phyloP scores from a whole-genome alignment of 1,139 yeast species.

The Hansenula lynferdii region DNA sequence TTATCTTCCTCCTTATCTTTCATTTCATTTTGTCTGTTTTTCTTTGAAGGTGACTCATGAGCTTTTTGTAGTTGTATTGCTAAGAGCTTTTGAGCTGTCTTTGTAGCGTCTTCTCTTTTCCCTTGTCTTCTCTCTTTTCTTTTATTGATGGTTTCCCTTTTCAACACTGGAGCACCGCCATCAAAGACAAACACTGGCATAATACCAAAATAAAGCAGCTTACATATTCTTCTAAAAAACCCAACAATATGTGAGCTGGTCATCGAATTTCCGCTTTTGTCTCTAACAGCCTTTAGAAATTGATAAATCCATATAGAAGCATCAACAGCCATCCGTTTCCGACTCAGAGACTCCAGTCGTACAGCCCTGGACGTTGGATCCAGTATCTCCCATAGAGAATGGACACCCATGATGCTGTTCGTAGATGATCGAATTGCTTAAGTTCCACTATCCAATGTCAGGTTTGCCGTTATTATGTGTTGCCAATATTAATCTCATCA shows the following conservation, averaged over 20 bases:
- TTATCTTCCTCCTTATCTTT: constrained; percentile 7
- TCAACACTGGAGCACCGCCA: constrained; percentile 91
- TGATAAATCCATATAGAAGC: constrained; percentile 99
- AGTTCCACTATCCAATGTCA: not conserved
- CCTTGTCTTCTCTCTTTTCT: constrained; percentile 75
- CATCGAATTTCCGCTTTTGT: constrained; percentile 73
- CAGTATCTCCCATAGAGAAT: constrained; percentile 87
- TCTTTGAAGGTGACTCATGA: constrained; percentile 25
- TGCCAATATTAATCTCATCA: not conserved
- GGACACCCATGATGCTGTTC: constrained; percentile 76
- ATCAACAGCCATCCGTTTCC: constrained; percentile 85
- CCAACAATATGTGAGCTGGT: constrained; percentile 88
- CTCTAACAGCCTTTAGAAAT: constrained; percentile 91
- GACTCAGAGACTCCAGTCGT: constrained; percentile 70
- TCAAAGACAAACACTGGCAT: constrained; percentile 94
- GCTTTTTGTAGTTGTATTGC: constrained; percentile 73
- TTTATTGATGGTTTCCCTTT: constrained; percentile 66
- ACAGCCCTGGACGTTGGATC: constrained; percentile 93
- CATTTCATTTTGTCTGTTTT: constrained; percentile 5
- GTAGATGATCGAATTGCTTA: not conserved
- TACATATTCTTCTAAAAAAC: constrained; percentile 90
- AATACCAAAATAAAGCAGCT: constrained; percentile 82
- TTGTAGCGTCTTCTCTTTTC: constrained; percentile 60
- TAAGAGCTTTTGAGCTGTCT: constrained; percentile 75
- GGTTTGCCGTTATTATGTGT: not conserved